A percentile compares a stretch with the other conserved stretches of the same genome.
phyloP scores from a whole-genome alignment of 805 yeast genomes.

The Metschnikowia picachoensis region DNA sequence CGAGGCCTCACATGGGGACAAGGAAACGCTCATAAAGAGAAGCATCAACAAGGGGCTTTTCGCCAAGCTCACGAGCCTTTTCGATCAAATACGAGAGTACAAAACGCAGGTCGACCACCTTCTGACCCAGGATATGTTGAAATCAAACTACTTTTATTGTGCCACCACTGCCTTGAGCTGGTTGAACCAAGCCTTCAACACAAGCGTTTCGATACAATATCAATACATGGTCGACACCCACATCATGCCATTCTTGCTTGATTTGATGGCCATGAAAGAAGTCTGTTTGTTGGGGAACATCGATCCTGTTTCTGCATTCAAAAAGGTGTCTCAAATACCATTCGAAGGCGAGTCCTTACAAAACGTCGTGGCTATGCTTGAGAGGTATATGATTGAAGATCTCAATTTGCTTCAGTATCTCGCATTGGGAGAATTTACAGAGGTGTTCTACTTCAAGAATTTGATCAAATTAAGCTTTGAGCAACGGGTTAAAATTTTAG shows the following conservation, averaged over 20 bases:
- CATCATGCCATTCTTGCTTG: constrained; percentile 67
- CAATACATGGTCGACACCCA: constrained; percentile 46
- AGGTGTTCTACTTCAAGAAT: constrained; percentile 67
- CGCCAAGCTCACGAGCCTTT: constrained; percentile 15
- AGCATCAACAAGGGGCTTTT: constrained; percentile 34
- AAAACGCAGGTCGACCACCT: constrained; percentile 33
- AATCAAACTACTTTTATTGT: constrained; percentile 58
- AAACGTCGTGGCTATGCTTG: constrained; percentile 36
- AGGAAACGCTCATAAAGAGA: constrained; percentile 4
- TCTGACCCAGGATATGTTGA: constrained; percentile 53
- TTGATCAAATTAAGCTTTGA: constrained; percentile 47
- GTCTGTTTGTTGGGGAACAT: constrained; percentile 69
- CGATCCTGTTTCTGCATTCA: constrained; percentile 47
- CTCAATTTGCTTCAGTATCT: constrained; percentile 49
- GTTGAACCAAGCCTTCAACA: constrained; percentile 49
- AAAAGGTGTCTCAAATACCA: constrained; percentile 42
- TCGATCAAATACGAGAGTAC: constrained; percentile 34
- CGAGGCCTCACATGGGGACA: constrained; percentile 24
- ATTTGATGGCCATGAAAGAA: constrained; percentile 66
- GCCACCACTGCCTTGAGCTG: constrained; percentile 64
- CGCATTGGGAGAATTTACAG: constrained; percentile 64
- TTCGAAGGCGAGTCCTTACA: constrained; percentile 22
- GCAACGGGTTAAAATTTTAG: constrained; percentile 49
- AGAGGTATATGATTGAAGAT: constrained; percentile 29
- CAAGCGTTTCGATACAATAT: constrained; percentile 51